Base-by-base conservation (phyloP, 2,329 filamentous ascomycete genomes). In the Ophiostoma sp. region DNA sequence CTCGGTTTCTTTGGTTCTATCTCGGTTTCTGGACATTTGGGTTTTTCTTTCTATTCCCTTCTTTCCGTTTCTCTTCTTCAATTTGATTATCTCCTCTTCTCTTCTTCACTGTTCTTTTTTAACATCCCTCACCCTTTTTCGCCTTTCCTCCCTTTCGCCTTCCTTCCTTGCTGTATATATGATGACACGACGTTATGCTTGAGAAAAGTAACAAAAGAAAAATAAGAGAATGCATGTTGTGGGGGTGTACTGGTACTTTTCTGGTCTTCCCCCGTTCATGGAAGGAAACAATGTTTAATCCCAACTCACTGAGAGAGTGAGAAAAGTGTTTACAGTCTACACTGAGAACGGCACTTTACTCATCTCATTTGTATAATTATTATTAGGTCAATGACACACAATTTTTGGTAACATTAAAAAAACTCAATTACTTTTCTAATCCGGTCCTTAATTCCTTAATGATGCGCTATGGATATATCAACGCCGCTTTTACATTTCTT, bases 151-250 rank as follows among this genome's bases (percentile, higher is more conserved):
- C n/a, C n/a, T n/a, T 36, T 8, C 33, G 42, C 28, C 1, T 61
- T 25, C n/a, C 63, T 17, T 31, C 22, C 71, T 17, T 55, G 1
- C 39, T 71, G 28, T 61, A 69, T 74, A 72, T 74, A 74, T 63
- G 73, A 74, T 61, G 73, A 70, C 57, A 74, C 66, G 73, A 74
- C 71, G 73, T 72, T 74, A 74, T 64, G 73, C 70, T 45, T 42
- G 33, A 55, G 42, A 69, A 59, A 59, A 36, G 42, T n/a, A 61
- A 66, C 48, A 63, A 64, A 17, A 52, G n/a, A 39, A 17, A 45
- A 22, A 52, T 0, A 42, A 12, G 22, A 28, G 22, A 31, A 48
- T 39, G 12, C 45, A 48, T 50, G 48, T 11, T 66, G 15, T 19
- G 9, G 28, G 48, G 39, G 3, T n/a, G n/a, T n/a, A n/a, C n/a